These are phyloP conservation scores for Boletus insuetus DNA, from an alignment of 768 basidiomycete genomes.

Conservation along the genomic window DNA sequence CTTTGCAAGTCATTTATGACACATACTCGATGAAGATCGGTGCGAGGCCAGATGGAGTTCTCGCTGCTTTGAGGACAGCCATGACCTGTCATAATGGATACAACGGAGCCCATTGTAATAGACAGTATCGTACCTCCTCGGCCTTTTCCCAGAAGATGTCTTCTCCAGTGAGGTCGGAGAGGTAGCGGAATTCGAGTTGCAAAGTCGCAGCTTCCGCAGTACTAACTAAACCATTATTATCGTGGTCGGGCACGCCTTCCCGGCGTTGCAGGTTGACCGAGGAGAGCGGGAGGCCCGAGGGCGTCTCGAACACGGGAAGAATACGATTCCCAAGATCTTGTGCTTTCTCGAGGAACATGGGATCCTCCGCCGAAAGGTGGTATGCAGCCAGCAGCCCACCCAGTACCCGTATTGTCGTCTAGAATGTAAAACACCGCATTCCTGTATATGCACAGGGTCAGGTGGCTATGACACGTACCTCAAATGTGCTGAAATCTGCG, in stretches of 20 bases:
- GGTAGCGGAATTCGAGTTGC: constrained; percentile 88
- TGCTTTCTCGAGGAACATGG: constrained; percentile 72
- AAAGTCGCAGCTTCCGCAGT: constrained; percentile 87
- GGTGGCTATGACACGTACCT: constrained; percentile 48
- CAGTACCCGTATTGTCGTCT: constrained; percentile 92
- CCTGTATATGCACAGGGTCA: background rate
- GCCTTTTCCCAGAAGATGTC: constrained; percentile 78
- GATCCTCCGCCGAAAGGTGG: constrained; percentile 67
- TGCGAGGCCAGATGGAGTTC: constrained; percentile 68
- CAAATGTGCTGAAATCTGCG: constrained; percentile 83
- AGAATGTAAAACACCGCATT: constrained; percentile 5
- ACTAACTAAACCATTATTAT: constrained; percentile 62
- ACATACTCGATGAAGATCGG: constrained; percentile 82
- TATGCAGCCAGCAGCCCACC: constrained; percentile 89
- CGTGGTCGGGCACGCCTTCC: constrained; percentile 56
- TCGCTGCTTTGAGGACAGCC: constrained; percentile 61
- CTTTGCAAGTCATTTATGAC: background rate
- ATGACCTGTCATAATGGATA: constrained; percentile 48
- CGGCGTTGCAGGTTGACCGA: constrained; percentile 67
- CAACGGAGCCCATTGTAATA: background rate
- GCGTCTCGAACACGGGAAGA: constrained; percentile 77
- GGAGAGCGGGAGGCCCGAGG: constrained; percentile 78
- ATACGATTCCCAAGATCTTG: constrained; percentile 85
- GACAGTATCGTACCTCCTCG: constrained; percentile 51
- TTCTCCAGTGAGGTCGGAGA: constrained; percentile 76